These are phyloP conservation scores for Leptographium procerum DNA, from an alignment of 2,329 filamentous ascomycete species.

Conservation along the genomic window DNA sequence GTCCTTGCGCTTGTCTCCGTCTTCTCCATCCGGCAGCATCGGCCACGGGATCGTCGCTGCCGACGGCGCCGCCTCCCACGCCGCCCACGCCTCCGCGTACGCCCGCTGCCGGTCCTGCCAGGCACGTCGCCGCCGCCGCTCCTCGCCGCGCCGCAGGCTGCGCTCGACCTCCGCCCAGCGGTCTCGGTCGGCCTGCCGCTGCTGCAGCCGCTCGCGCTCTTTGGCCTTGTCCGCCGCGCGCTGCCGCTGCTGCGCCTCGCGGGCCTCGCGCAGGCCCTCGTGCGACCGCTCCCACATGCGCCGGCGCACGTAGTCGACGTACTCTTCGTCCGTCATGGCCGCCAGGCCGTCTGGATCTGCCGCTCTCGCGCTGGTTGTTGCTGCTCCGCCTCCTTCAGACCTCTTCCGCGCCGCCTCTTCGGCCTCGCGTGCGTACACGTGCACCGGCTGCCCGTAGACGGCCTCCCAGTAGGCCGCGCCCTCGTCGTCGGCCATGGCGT, in stretches of 20 bases:
- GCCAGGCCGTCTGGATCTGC: constrained; percentile 46
- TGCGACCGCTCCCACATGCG: constrained; percentile 96
- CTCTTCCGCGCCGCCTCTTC: constrained; percentile 22
- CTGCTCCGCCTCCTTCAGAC: no score
- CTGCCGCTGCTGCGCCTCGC: constrained; percentile 37
- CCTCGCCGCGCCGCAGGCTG: no score
- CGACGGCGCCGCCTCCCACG: constrained; percentile 30
- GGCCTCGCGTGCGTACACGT: constrained; percentile 25
- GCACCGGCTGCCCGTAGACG: constrained; percentile 93
- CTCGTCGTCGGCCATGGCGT: constrained; percentile 93
- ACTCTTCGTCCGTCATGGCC: constrained; percentile 86
- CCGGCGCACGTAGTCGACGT: constrained; percentile 69
- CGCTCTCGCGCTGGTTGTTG: no score
- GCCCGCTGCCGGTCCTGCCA: constrained; percentile 52
- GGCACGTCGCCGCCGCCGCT: neutral
- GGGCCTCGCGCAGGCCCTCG: constrained; percentile 67
- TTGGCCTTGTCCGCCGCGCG: constrained; percentile 19
- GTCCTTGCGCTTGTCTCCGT: no score
- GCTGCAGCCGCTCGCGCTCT: constrained; percentile 4
- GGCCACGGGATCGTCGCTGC: constrained; percentile 53
- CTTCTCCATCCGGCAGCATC: constrained; percentile 15
- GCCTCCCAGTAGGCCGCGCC: constrained; percentile 90
- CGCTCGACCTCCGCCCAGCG: no score
- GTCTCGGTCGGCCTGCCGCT: constrained; percentile 30
- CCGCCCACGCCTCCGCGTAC: constrained; percentile 54